Conservation (phyloP, 1,284 basidiomycete genomes). For the Ceratobasidium sp. region DNA sequence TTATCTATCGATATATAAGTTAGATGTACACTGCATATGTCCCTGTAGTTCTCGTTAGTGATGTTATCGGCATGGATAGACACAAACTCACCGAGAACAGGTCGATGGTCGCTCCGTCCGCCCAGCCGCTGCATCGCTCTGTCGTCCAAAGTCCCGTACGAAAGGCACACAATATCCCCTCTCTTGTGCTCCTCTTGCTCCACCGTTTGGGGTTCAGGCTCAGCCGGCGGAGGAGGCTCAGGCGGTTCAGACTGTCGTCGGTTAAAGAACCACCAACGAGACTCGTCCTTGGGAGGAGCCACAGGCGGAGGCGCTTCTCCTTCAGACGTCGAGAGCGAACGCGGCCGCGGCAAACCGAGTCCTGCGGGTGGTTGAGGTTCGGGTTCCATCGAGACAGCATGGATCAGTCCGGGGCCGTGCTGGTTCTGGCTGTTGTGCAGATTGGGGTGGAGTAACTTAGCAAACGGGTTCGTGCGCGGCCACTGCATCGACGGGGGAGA, state of each 20-base stretch:
- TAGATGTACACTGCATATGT: conserved; percentile 43
- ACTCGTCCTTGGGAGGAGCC: conserved; percentile 14
- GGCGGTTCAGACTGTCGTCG: neutral
- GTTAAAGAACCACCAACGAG: conserved; percentile 23
- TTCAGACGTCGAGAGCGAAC: conserved; percentile 31
- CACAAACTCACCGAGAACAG: conserved; percentile 38
- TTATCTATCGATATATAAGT: conserved; percentile 36
- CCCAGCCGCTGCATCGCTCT: conserved; percentile 74
- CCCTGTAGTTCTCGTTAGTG: neutral
- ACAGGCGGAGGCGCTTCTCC: conserved; percentile 4
- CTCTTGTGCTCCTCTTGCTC: conserved; percentile 46
- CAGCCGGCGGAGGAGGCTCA: conserved; percentile 45
- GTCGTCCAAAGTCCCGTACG: conserved; percentile 78
- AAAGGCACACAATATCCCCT: conserved; percentile 72
- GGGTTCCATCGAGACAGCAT: conserved; percentile 29
- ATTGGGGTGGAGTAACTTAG: conserved; percentile 18
- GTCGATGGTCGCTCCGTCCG: conserved; percentile 52
- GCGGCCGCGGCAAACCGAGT: neutral
- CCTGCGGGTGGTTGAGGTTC: conserved; percentile 10
- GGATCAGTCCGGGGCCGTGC: conserved; percentile 23
- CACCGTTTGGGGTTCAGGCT: conserved; percentile 50
- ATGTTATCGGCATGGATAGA: too few species aligned
- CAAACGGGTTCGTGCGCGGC: conserved; percentile 33
- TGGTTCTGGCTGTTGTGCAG: neutral
- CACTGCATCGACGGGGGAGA: conserved; percentile 20